phyloP scores from a whole-genome alignment of 768 basidiomycete species.

The Cystobasidium ongulense region DNA sequence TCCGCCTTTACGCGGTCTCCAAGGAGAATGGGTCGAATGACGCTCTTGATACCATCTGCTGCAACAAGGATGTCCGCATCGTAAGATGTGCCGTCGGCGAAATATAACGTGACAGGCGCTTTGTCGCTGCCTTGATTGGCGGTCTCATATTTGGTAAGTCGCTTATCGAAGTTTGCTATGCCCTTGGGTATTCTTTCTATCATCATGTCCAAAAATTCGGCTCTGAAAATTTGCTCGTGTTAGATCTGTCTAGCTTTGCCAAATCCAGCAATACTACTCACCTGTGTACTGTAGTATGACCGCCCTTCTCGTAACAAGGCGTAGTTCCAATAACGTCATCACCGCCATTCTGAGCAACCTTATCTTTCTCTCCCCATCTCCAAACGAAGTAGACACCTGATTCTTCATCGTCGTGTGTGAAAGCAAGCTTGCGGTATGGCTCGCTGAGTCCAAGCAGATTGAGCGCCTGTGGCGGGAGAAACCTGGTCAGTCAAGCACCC shows the following conservation, averaged over 20 bases:
- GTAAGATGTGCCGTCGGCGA: not conserved
- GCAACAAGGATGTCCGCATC: conserved; percentile 18
- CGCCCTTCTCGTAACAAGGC: conserved; percentile 22
- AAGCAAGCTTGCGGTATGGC: conserved; percentile 11
- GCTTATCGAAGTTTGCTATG: conserved; percentile 9
- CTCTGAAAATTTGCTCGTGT: not conserved
- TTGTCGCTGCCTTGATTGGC: not conserved
- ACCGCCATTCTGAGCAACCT: not conserved
- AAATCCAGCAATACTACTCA: not conserved
- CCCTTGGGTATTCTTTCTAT: not conserved
- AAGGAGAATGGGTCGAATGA: not conserved
- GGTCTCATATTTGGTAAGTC: not conserved
- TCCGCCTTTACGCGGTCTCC: not conserved
- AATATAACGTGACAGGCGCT: conserved; percentile 4
- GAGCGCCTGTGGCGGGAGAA: not conserved
- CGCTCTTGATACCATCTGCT: conserved; percentile 24
- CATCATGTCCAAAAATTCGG: conserved; percentile 17
- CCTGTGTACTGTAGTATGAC: conserved; percentile 26
- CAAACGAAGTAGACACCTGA: conserved; percentile 24
- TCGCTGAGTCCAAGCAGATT: conserved; percentile 1
- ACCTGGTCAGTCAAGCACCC: not conserved
- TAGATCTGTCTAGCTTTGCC: not conserved
- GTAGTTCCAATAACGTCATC: conserved; percentile 10
- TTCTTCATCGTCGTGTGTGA: conserved; percentile 15
- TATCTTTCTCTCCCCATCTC: conserved; percentile 23